Conservation (phyloP, 2,329 filamentous ascomycete species). For the Chaetomium sp. region DNA sequence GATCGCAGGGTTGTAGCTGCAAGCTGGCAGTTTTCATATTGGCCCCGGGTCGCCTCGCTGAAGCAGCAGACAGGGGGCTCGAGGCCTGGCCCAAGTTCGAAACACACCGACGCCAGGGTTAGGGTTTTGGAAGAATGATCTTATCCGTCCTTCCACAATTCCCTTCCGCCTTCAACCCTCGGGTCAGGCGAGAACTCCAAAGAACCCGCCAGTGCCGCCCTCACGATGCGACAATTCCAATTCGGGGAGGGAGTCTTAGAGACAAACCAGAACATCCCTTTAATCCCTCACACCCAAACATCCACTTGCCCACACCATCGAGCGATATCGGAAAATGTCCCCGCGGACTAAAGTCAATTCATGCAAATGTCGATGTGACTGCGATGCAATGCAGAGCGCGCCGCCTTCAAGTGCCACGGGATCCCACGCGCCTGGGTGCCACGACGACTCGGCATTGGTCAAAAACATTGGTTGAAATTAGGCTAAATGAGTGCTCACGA, state of each 20-base stretch:
- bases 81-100: neutral
- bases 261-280: neutral
- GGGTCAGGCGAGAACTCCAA: too few relatives aligned
- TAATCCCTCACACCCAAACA: neutral
- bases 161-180: too few relatives aligned
- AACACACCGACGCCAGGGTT: neutral
- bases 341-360: neutral
- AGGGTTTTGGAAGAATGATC: neutral
- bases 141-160: too few relatives aligned
- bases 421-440: neutral
- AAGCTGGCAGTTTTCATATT: conserved; percentile 8
- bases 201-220: too few relatives aligned
- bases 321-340: conserved; percentile 8
- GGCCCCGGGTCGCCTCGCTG: conserved; percentile 1
- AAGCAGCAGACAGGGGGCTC: neutral
- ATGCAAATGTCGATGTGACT: too few relatives aligned
- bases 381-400: neutral
- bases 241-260: too few relatives aligned
- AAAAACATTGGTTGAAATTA: conserved; percentile 8
- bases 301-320: neutral
- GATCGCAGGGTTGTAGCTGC: conserved; percentile 2
- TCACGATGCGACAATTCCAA: too few relatives aligned
- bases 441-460: conserved; percentile 15
- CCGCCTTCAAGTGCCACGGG: conserved; percentile 1
- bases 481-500: conserved; percentile 21